phyloP scores from a whole-genome alignment of 2,329 filamentous ascomycete genomes.

The Penicillium sp. region DNA sequence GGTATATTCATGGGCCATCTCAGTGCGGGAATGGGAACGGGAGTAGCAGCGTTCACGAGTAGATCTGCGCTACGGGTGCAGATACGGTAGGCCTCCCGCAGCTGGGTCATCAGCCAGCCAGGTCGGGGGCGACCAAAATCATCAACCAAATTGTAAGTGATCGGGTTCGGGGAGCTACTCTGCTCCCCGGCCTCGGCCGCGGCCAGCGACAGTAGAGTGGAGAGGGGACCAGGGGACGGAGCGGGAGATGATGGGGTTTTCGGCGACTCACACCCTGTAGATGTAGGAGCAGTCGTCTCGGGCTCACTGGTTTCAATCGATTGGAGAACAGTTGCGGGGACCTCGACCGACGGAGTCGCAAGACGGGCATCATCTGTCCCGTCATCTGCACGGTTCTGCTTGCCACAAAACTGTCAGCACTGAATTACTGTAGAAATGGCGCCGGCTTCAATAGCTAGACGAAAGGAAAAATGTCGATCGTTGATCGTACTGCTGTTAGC shows the following conservation, averaged over 20 bases:
- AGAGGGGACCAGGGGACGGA: neutral
- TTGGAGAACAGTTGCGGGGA: slow-evolving; percentile 2
- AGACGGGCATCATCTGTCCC: neutral
- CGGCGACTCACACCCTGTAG: slow-evolving; percentile 3
- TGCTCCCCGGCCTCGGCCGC: neutral
- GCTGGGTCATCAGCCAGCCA: neutral
- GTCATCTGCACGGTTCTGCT: neutral
- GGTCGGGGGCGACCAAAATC: neutral
- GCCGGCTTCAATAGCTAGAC: too few species aligned
- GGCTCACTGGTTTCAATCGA: slow-evolving; percentile 6
- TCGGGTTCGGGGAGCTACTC: neutral
- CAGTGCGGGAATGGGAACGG: neutral
- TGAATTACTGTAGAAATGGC: too few species aligned
- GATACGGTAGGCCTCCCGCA: neutral
- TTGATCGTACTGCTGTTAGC: neutral
- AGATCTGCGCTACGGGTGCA: neutral
- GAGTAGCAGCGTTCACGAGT: neutral
- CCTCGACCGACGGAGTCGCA: slow-evolving; percentile 1
- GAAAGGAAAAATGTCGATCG: neutral
- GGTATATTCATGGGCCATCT: neutral
- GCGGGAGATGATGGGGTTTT: neutral
- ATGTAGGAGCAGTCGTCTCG: neutral
- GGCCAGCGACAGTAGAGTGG: neutral
- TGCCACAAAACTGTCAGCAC: neutral
- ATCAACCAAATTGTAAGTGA: neutral